Base-by-base conservation (phyloP, 2,329 filamentous ascomycete genomes). In the Epichloe coenophiala region DNA sequence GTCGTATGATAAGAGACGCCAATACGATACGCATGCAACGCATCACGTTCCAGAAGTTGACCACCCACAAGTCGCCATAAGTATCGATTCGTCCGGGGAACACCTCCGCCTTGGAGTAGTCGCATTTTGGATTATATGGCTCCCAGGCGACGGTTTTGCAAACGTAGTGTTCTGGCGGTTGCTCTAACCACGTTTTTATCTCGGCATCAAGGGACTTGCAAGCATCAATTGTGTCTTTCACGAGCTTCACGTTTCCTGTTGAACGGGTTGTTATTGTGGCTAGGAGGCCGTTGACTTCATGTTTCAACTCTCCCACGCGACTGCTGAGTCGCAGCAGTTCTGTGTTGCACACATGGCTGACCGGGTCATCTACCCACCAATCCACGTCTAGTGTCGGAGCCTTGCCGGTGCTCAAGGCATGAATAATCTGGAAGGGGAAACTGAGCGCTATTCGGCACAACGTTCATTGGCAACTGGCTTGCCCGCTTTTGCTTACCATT, bases 51-150 rank as follows among this genome's bases (percentile, higher is more conserved):
- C 73, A 77, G 12, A 77, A 66, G 53, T 69, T 73, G 15, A 72
- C 74, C 41, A 77, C 72, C 69, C 72, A 80, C 42, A 81, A 66
- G 61, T 82, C 77, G n/a, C 64, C 62, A 58, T 80, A 82, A 8
- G 75, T 65, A 57, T 83, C 78, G n/a, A 82, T 71, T 12, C 75
- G 71, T 4, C 78, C 78, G 0, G 78, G 78, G 56, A 73, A 81
- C 0, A 78, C 75, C 54, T 80, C 76, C 2, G 75, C 72, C 50
- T 67, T 66, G 19, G 65, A 57, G 54, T 76, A 76, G 59, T 80
- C 72, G 37, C 71, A 72, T 41, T 68, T 68, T 0, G 72, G 70
- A 8, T 76, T 68, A 55, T 72, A 68, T 51, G 76, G 71, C 52
- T 78, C 73, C 77, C 77, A 81, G 2, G 72, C 73, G 1, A 78